phyloP scores from a whole-genome alignment of 1,284 basidiomycete genomes.

The Grifola frondosa region DNA sequence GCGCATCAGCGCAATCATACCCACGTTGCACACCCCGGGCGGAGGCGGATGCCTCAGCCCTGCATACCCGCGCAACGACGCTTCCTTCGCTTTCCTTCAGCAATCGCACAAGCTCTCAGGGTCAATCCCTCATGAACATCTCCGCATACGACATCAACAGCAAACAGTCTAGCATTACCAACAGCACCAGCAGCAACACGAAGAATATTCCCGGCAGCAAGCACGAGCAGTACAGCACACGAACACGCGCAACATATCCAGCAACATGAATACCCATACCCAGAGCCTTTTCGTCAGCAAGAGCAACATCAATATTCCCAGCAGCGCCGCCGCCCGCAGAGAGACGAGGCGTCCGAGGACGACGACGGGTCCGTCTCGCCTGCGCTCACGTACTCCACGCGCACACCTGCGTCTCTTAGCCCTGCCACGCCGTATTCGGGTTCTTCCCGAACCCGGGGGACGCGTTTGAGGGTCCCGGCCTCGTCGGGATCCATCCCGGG shows the following conservation, averaged over 20 bases:
- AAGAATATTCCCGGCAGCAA: constrained; percentile 1
- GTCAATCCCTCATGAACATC: constrained; percentile 3
- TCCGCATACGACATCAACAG: constrained; percentile 13
- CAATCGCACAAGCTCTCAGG: constrained; percentile 5
- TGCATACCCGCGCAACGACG: constrained; percentile 29
- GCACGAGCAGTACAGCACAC: constrained; percentile 4
- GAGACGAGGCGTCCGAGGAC: constrained; percentile 18
- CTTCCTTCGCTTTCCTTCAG: constrained; percentile 27
- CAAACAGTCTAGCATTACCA: constrained; percentile 9
- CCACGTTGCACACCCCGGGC: constrained; percentile 18
- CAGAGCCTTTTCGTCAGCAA: constrained; percentile 18
- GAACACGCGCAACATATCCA: constrained; percentile 1
- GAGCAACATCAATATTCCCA: constrained; percentile 17
- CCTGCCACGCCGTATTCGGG: constrained; percentile 39
- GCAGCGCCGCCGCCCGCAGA: constrained; percentile 8
- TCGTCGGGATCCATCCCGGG: constrained; percentile 2
- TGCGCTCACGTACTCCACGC: constrained; percentile 37
- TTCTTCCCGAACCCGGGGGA: constrained; percentile 32
- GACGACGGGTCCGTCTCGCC: constrained; percentile 35
- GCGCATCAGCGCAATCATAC: constrained; percentile 31
- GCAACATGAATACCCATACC: constrained; percentile 10
- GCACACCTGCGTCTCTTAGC: constrained; percentile 37
- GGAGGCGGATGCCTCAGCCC: constrained; percentile 17
- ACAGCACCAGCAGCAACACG: constrained; percentile 8
- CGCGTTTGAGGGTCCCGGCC: constrained; percentile 25